Conservation (phyloP, 2,329 filamentous ascomycete genomes). For the Alternaria panax region DNA sequence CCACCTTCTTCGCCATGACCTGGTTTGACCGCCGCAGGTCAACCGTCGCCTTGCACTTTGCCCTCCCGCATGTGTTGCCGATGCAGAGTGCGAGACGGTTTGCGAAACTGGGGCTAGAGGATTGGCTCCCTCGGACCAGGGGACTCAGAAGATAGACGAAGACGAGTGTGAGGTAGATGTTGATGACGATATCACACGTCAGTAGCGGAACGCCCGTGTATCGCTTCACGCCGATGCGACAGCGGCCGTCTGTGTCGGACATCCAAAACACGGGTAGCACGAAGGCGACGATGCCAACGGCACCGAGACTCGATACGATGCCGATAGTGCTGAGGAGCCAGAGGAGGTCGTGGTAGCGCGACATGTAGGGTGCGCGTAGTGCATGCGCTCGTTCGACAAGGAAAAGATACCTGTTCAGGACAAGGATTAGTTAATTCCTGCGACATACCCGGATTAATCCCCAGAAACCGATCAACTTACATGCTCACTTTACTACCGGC, state of each 20-base stretch:
- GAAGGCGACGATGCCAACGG: constrained; percentile 40
- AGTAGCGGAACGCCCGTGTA: constrained; percentile 49
- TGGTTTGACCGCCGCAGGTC: constrained; percentile 26
- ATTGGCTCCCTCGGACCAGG: constrained; percentile 27
- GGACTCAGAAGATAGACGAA: constrained; percentile 50
- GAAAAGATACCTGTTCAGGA: constrained; percentile 47
- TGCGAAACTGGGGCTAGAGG: constrained; percentile 11
- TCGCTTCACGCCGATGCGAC: constrained; percentile 51
- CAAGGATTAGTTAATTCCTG: not conserved
- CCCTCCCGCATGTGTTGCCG: constrained; percentile 17
- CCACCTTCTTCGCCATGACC: constrained; percentile 29
- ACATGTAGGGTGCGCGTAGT: constrained; percentile 44
- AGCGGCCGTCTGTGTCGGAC: constrained; percentile 40
- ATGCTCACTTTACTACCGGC: constrained; percentile 24
- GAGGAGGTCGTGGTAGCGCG: constrained; percentile 43
- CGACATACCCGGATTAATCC: not conserved
- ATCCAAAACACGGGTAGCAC: constrained; percentile 43
- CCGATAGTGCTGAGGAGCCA: constrained; percentile 44
- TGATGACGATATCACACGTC: constrained; percentile 50
- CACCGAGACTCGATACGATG: constrained; percentile 37
- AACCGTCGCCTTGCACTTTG: not conserved
- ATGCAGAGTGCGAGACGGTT: constrained; percentile 26
- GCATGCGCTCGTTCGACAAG: constrained; percentile 53
- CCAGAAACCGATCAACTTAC: constrained; percentile 2
- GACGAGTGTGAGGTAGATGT: constrained; percentile 49